phyloP scores from a whole-genome alignment of 1,139 yeast genomes.

The Blastobotrys serpentis region DNA sequence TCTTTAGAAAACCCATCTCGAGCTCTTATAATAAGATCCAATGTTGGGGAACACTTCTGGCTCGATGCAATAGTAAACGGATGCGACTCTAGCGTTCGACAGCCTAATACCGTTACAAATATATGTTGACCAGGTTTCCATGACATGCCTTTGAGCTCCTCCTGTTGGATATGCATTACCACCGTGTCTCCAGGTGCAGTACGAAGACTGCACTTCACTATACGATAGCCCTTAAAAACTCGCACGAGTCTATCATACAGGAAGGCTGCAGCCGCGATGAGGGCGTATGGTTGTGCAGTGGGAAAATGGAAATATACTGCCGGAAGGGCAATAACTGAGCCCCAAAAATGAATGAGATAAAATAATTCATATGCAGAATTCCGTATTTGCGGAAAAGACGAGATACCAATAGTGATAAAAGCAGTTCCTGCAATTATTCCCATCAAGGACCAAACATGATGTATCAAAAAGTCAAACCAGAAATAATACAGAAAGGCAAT shows the following conservation, averaged over 20 bases:
- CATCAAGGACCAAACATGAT: conserved; percentile 26
- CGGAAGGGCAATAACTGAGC: conserved; percentile 27
- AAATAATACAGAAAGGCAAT: conserved; percentile 27
- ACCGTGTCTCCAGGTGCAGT: conserved; percentile 29
- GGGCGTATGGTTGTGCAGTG: conserved; percentile 27
- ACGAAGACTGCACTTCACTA: conserved; percentile 22
- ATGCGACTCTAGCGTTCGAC: conserved; percentile 23
- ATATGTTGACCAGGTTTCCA: conserved; percentile 34
- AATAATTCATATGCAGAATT: conserved; percentile 26
- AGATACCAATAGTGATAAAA: conserved; percentile 26
- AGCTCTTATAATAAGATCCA: conserved; percentile 32
- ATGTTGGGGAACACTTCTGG: conserved; percentile 21
- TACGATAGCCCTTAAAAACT: conserved; percentile 24
- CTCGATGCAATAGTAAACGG: conserved; percentile 28
- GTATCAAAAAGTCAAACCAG: conserved; percentile 22
- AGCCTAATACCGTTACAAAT: conserved; percentile 28
- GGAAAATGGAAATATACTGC: conserved; percentile 29
- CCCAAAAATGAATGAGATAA: conserved; percentile 26
- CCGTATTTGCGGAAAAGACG: conserved; percentile 22
- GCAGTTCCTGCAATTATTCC: conserved; percentile 28
- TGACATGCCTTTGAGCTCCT: background rate
- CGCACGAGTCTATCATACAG: conserved; percentile 28
- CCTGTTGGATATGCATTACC: conserved; percentile 25
- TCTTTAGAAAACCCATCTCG: conserved; percentile 30
- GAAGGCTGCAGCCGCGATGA: conserved; percentile 25